These are phyloP conservation scores for Colletotrichum tropicicola DNA, from an alignment of 2,329 filamentous ascomycete species.

Conservation along the genomic window DNA sequence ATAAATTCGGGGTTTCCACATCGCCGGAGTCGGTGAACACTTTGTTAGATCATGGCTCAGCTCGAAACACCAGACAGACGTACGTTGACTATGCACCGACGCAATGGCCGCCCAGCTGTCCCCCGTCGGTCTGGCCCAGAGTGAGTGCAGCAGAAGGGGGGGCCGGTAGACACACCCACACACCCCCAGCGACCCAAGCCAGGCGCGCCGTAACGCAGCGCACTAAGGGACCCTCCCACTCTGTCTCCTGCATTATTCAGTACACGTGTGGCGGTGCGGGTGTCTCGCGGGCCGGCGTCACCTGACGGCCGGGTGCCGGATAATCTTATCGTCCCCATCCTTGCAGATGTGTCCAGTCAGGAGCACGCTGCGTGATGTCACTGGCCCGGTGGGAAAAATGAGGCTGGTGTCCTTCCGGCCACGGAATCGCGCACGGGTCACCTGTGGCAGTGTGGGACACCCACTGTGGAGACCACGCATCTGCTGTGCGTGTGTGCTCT, in stretches of 20 bases:
- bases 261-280: slow-evolving; percentile 15
- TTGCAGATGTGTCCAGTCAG: not conserved
- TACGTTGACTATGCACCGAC: slow-evolving; percentile 24
- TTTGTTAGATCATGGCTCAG: slow-evolving; percentile 28
- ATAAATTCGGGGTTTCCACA: slow-evolving; percentile 21
- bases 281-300: slow-evolving; percentile 2
- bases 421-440: not conserved
- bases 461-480: not conserved
- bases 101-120: slow-evolving; percentile 23
- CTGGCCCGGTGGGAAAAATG: slow-evolving; percentile 4
- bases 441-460: not conserved
- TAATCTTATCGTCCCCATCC: slow-evolving; percentile 12
- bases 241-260: slow-evolving; percentile 19
- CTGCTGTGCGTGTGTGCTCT: not conserved
- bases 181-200: not conserved
- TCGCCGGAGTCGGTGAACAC: slow-evolving; percentile 27
- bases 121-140: slow-evolving; percentile 23
- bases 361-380: slow-evolving; percentile 28
- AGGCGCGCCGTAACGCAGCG: not conserved
- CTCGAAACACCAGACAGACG: slow-evolving; percentile 29
- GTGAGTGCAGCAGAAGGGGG: not conserved
- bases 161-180: not conserved
- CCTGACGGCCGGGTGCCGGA: slow-evolving; percentile 4
- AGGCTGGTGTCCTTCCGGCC: not conserved
- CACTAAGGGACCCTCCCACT: slow-evolving; percentile 7